Evolutionary conservation across 192 early-diverging fungal genomes (phyloP).

Genomic region (Coemansia sp.): DNA sequence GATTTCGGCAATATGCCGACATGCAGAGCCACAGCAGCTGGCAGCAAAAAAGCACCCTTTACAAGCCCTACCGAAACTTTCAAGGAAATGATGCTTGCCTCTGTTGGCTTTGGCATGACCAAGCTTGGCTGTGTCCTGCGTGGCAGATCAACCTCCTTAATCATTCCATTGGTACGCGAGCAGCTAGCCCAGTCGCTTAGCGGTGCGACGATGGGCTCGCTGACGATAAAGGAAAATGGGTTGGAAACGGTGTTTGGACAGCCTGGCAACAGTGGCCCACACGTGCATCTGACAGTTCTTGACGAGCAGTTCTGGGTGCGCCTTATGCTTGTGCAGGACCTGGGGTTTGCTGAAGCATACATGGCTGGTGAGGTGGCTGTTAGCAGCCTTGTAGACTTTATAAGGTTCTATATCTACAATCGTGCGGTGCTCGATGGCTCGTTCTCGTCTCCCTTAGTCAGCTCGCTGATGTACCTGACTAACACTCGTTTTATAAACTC

Average conservation of each 20-base stretch:
- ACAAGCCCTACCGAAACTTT: not conserved
- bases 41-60: not conserved
- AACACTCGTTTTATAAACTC: conserved; percentile 66
- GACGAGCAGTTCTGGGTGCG: conserved; percentile 66
- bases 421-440: conserved; percentile 49
- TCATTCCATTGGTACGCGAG: conserved; percentile 27
- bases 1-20: not conserved
- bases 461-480: conserved; percentile 56
- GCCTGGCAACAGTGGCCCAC: conserved; percentile 23
- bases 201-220: conserved; percentile 32
- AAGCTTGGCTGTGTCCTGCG: conserved; percentile 13
- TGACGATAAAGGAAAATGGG: conserved; percentile 45
- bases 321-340: conserved; percentile 45
- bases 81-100: conserved; percentile 18
- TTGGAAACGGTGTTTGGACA: conserved; percentile 49
- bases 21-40: not conserved
- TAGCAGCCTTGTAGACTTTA: conserved; percentile 58
- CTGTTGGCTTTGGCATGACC: conserved; percentile 18
- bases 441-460: conserved; percentile 56
- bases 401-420: conserved; percentile 64
- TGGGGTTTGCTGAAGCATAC: conserved; percentile 74
- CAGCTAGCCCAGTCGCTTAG: conserved; percentile 38
- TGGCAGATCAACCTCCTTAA: conserved; percentile 10
- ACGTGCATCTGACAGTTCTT: conserved; percentile 54
- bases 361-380: conserved; percentile 65